Conservation (phyloP, 1,284 basidiomycete genomes). For the Fomitopsis pinicola region DNA sequence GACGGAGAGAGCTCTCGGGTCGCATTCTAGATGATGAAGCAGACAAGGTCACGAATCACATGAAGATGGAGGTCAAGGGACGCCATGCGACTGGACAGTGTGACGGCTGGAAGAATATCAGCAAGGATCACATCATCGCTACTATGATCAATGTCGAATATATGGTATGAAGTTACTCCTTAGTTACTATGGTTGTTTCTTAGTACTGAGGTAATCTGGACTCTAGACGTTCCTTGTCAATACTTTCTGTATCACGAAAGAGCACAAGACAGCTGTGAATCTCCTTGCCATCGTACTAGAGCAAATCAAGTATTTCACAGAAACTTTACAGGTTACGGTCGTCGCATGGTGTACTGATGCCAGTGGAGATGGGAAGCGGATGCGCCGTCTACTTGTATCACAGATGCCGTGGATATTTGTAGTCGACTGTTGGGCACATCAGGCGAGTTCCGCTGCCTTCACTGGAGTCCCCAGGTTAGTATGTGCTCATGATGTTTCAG, state of each 20-base stretch:
- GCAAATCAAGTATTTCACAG: conserved; percentile 19
- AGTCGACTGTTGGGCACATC: conserved; percentile 31
- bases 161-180: conserved; percentile 9
- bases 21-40: conserved; percentile 8
- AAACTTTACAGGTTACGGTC: conserved; percentile 14
- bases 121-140: conserved; percentile 17
- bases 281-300: conserved; percentile 24
- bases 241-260: conserved; percentile 15
- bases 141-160: conserved; percentile 5
- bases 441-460: conserved; percentile 12
- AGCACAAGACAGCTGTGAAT: conserved; percentile 28
- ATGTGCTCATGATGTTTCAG: background rate
- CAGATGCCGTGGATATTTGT: conserved; percentile 19
- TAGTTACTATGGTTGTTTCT: background rate
- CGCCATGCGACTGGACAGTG: conserved; percentile 20
- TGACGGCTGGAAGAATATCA: conserved; percentile 32
- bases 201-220: too few species aligned
- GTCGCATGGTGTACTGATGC: conserved; percentile 29
- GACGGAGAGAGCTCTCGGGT: conserved; percentile 2
- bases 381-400: conserved; percentile 21
- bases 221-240: background rate
- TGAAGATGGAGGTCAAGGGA: background rate
- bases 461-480: background rate
- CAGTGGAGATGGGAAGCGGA: conserved; percentile 27
- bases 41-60: conserved; percentile 12